Evolutionary conservation across 352 stramenopile genomes (phyloP).

Genomic region (Pythium aquatile): DNA sequence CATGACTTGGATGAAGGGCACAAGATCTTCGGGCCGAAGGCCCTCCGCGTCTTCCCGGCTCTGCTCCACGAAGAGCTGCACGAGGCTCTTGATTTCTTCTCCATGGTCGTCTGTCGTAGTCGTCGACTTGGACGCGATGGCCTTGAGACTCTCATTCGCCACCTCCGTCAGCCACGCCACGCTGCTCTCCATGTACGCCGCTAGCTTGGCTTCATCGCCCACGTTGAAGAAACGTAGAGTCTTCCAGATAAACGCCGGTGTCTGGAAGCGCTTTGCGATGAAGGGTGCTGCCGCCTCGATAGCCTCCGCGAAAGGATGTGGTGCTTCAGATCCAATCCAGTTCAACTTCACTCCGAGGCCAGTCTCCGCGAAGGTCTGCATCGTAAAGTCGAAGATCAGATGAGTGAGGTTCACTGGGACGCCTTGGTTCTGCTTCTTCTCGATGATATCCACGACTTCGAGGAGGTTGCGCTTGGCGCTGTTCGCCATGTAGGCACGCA

Average conservation of each 20-base stretch:
- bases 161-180: constrained; percentile 40
- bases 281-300: constrained; percentile 35
- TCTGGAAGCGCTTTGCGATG: constrained; percentile 40
- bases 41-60: constrained; percentile 17
- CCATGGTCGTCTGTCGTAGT: no score
- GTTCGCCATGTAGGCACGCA: constrained; percentile 27
- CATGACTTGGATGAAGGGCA: constrained; percentile 67
- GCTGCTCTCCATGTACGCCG: constrained; percentile 29
- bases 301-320: constrained; percentile 44
- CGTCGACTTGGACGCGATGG: neutral
- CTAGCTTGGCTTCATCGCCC: constrained; percentile 36
- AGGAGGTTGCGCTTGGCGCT: constrained; percentile 5
- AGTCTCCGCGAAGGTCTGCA: constrained; percentile 52
- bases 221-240: constrained; percentile 29
- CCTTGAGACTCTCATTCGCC: constrained; percentile 29
- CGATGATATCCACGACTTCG: constrained; percentile 13
- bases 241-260: constrained; percentile 47
- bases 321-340: constrained; percentile 31
- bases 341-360: constrained; percentile 45
- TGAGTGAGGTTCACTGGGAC: constrained; percentile 21
- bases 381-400: constrained; percentile 44
- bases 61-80: constrained; percentile 16
- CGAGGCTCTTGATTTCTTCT: constrained; percentile 11
- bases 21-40: constrained; percentile 45
- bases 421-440: neutral